Conservation (phyloP, 2,329 filamentous ascomycete species). For the Pleurostoma richardsiae region DNA sequence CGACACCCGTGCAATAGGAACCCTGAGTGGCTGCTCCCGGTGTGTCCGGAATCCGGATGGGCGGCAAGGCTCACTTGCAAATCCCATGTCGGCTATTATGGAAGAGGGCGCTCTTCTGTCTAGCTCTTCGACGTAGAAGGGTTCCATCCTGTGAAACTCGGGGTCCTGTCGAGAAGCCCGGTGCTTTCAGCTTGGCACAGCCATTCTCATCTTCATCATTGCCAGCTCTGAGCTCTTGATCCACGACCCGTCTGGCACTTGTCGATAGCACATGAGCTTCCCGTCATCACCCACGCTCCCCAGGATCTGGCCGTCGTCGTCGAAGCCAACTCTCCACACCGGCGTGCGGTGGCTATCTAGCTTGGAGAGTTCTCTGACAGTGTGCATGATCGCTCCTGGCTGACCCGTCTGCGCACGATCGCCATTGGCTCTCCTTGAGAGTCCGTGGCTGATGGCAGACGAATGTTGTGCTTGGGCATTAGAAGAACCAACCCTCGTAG, state of each 20-base stretch:
- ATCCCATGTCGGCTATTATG: no score
- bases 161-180: no score
- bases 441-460: slow-evolving; percentile 46
- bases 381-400: slow-evolving; percentile 63
- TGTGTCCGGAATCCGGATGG: no score
- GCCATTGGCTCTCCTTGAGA: slow-evolving; percentile 40
- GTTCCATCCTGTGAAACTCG: no score
- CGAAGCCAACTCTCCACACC: slow-evolving; percentile 72
- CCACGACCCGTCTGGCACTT: slow-evolving; percentile 53
- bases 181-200: slow-evolving; percentile 27
- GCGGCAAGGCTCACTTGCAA: no score
- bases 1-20: no score
- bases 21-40: no score
- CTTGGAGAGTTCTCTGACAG: slow-evolving; percentile 57
- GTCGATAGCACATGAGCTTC: slow-evolving; percentile 56
- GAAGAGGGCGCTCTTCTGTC: no score
- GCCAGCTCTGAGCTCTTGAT: slow-evolving; percentile 55
- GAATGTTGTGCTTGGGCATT: slow-evolving; percentile 25
- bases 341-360: slow-evolving; percentile 64
- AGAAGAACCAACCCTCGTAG: slow-evolving; percentile 7
- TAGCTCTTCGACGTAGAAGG: no score
- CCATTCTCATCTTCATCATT: slow-evolving; percentile 52
- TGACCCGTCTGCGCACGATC: slow-evolving; percentile 50
- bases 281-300: slow-evolving; percentile 76
- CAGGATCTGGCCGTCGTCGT: slow-evolving; percentile 65